phyloP scores from a whole-genome alignment of 768 basidiomycete genomes.

The Lepiota venenata region DNA sequence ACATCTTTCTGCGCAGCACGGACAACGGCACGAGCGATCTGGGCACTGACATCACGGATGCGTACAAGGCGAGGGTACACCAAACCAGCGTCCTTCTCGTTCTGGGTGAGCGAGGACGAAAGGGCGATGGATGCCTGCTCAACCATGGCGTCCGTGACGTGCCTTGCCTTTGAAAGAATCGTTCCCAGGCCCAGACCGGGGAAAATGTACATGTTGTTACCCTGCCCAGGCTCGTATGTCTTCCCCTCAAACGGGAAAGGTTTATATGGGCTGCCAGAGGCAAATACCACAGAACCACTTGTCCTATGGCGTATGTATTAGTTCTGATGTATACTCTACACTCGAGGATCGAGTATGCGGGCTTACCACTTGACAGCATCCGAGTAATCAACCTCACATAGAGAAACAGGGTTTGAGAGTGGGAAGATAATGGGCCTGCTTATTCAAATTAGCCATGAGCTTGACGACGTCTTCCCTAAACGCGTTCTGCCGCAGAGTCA shows the following conservation, averaged over 20 bases:
- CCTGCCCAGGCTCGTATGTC: constrained; percentile 63
- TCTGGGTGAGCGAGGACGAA: constrained; percentile 48
- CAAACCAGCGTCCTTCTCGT: constrained; percentile 51
- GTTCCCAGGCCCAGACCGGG: constrained; percentile 60
- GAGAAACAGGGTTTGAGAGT: constrained; percentile 67
- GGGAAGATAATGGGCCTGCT: constrained; percentile 80
- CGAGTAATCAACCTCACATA: constrained; percentile 57
- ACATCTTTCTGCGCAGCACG: constrained; percentile 64
- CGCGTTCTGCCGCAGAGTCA: constrained; percentile 36
- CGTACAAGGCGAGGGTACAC: constrained; percentile 69
- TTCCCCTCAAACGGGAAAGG: constrained; percentile 45
- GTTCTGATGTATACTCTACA: background rate
- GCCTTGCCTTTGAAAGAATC: constrained; percentile 53
- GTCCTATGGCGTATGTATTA: constrained; percentile 38
- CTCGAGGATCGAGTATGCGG: background rate
- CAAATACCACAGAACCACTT: constrained; percentile 64
- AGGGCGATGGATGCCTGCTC: constrained; percentile 64
- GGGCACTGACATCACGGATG: constrained; percentile 62
- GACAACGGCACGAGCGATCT: constrained; percentile 61
- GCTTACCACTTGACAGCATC: constrained; percentile 58
- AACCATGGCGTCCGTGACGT: constrained; percentile 67
- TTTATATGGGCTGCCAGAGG: constrained; percentile 70
- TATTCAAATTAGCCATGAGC: constrained; percentile 61
- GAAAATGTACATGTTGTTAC: constrained; percentile 80
- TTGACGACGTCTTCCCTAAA: constrained; percentile 64